Percentiles rank a stretch among this genome's conserved stretches.
Conservation (phyloP, 352 stramenopile genomes). For the Salisapilia sapeloensis region DNA sequence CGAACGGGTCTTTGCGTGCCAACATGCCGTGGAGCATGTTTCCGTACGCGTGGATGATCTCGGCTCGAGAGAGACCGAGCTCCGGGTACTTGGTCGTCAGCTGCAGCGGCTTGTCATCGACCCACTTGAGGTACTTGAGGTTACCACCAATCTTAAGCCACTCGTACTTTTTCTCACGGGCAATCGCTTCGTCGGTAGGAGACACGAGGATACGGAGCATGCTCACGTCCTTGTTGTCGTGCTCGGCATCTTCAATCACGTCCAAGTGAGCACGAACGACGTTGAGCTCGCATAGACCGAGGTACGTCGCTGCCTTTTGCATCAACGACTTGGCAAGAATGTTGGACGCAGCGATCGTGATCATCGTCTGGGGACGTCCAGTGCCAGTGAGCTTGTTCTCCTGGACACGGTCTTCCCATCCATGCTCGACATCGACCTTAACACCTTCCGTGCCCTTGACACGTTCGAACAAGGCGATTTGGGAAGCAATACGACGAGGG, state of each 20-base stretch:
- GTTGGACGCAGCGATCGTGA: conserved; percentile 69
- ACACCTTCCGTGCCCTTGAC: conserved; percentile 64
- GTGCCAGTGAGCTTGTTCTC: conserved; percentile 67
- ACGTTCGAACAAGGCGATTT: conserved; percentile 49
- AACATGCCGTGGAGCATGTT: conserved; percentile 92
- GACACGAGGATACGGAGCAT: conserved; percentile 75
- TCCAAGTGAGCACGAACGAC: conserved; percentile 91
- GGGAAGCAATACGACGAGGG: conserved; percentile 44
- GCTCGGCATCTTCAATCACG: conserved; percentile 80
- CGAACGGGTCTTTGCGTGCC: conserved; percentile 86
- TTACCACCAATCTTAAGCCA: conserved; percentile 75
- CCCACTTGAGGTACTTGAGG: conserved; percentile 81
- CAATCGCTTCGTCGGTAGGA: conserved; percentile 30
- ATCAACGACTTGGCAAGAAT: conserved; percentile 71
- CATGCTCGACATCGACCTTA: conserved; percentile 57
- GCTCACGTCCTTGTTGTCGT: conserved; percentile 41
- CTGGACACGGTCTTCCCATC: conserved; percentile 61
- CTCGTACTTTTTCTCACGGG: conserved; percentile 37
- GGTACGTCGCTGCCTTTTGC: conserved; percentile 68
- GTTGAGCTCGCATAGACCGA: conserved; percentile 90
- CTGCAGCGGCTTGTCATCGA: conserved; percentile 63
- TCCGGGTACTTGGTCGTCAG: conserved; percentile 76
- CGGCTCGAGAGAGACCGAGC: conserved; percentile 81
- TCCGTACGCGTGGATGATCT: conserved; percentile 92
- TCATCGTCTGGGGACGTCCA: conserved; percentile 53